phyloP scores from a whole-genome alignment of 495 filamentous ascomycete genomes.

The Arthonia radiata region DNA sequence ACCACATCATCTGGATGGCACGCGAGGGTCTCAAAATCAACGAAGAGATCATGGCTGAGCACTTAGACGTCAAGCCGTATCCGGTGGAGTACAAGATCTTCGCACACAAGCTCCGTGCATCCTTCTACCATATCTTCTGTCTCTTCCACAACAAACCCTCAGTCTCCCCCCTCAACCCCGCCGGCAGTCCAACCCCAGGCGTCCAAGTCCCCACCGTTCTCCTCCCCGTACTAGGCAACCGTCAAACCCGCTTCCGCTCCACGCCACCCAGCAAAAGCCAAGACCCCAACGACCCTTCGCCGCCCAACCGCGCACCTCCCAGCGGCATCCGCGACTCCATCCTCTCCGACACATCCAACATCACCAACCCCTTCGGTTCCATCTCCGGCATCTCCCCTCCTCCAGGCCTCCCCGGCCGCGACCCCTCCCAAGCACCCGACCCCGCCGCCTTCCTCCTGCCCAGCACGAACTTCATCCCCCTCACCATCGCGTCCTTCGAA shows the following conservation, averaged over 20 bases:
- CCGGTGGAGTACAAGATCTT: slow-evolving; percentile 39
- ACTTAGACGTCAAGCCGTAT: slow-evolving; percentile 27
- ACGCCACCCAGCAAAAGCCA: slow-evolving; percentile 3
- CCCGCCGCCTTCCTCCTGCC: slow-evolving; percentile 48
- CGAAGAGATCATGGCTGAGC: slow-evolving; percentile 66
- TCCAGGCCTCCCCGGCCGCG: slow-evolving; percentile 20
- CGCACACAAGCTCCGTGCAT: slow-evolving; percentile 72
- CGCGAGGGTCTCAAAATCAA: slow-evolving; percentile 73
- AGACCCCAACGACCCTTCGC: slow-evolving; percentile 6
- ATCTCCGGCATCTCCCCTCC: slow-evolving; percentile 13
- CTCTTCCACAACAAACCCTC: slow-evolving; percentile 68
- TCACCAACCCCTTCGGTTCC: slow-evolving; percentile 17
- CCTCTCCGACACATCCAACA: slow-evolving; percentile 16
- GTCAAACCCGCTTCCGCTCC: slow-evolving; percentile 3
- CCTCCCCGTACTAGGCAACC: slow-evolving; percentile 3
- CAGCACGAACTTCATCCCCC: slow-evolving; percentile 57
- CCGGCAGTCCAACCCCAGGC: slow-evolving; percentile 7
- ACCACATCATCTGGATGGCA: slow-evolving; percentile 88
- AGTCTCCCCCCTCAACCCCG: slow-evolving; percentile 18
- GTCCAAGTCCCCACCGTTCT: slow-evolving; percentile 3
- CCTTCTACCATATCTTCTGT: slow-evolving; percentile 90
- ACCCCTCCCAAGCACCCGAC: slow-evolving; percentile 25
- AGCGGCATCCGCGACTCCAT: slow-evolving; percentile 14
- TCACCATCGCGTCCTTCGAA: slow-evolving; percentile 56
- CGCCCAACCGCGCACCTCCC: too few relatives aligned